Conservation (phyloP, 1,284 basidiomycete genomes). For the Trichosporon sp. region DNA sequence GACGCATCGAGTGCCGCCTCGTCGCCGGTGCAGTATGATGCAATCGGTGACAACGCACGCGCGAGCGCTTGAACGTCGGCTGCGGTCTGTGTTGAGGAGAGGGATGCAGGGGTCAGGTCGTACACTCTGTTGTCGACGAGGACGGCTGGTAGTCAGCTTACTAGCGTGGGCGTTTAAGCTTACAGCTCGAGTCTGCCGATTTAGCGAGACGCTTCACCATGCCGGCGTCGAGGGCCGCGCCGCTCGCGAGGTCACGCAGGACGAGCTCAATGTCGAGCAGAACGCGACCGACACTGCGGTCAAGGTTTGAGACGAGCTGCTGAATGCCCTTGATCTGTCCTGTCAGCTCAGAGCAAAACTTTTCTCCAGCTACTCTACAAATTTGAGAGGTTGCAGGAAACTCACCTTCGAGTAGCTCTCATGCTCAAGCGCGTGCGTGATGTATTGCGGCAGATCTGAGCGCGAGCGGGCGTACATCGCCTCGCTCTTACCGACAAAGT, state of each 20-base stretch:
- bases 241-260: slow-evolving; percentile 11
- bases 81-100: not conserved
- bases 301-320: slow-evolving; percentile 20
- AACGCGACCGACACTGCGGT: slow-evolving; percentile 20
- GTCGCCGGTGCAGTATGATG: slow-evolving; percentile 5
- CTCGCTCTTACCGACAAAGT: slow-evolving; percentile 19
- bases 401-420: slow-evolving; percentile 30
- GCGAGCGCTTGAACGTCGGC: slow-evolving; percentile 5
- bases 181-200: not conserved
- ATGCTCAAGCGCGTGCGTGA: slow-evolving; percentile 35
- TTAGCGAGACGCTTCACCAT: not conserved
- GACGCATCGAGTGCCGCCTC: not conserved
- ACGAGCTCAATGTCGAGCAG: slow-evolving; percentile 25
- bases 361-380: too few relatives aligned
- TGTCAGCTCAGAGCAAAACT: not conserved
- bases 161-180: not conserved
- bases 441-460: slow-evolving; percentile 32
- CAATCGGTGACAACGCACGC: not conserved
- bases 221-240: not conserved
- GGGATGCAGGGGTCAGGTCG: not conserved
- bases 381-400: too few relatives aligned
- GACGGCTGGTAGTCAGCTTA: slow-evolving; percentile 4
- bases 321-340: slow-evolving; percentile 29
- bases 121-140: slow-evolving; percentile 14
- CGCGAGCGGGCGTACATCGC: slow-evolving; percentile 29